Base-by-base conservation (phyloP, 2,329 filamentous ascomycete genomes). In the Furcasterigmium furcatum region DNA sequence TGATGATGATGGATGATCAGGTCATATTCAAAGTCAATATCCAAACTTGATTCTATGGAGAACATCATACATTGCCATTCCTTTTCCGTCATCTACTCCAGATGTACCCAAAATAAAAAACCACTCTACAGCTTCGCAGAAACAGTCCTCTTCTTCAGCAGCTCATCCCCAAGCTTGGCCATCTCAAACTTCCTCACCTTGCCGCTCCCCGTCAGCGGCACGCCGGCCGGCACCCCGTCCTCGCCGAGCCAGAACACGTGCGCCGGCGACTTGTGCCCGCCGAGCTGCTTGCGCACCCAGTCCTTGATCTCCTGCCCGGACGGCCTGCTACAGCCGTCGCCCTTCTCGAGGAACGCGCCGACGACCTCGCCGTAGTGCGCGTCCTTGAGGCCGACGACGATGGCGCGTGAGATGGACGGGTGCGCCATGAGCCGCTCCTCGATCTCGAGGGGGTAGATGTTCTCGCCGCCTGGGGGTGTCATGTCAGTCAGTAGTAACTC, bases 191-290 rank as follows among this genome's bases (percentile, higher is more conserved):
- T 87, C 55, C 81, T 76, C 45, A 87, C 79, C 65, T 88, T 88
- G 4, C 84, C 84, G 57, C 84, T 87, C 1, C 84, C 84, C n/a
- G 84, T 87, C 57, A 87, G 67, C 9, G 84, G 84, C 25, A 85
- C 71, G 2, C 70, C 66, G 2, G 55, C 55, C 2, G 80, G 74
- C 20, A 84, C 72, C 10, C 75, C 77, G 38, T 75, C 74, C 52
- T 79, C 69, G 0, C 87, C 88, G 21, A 91, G 73, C 77, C 87
- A 89, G 59, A 91, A 91, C n/a, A 91, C 62, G 61, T 90, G 78
- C 9, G 79, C 71, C 0, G 88, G 87, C 4, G 84, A 82, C 66
- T 88, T 88, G 59, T 87, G 84, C 30, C 76, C 70, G 2, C 83
- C 84, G 7, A 88, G 71, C 29, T 71, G 75, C 53, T 77, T 67